Base-by-base conservation (phyloP, 495 filamentous ascomycete species). In the Podospora bellae-mahoneyi region DNA sequence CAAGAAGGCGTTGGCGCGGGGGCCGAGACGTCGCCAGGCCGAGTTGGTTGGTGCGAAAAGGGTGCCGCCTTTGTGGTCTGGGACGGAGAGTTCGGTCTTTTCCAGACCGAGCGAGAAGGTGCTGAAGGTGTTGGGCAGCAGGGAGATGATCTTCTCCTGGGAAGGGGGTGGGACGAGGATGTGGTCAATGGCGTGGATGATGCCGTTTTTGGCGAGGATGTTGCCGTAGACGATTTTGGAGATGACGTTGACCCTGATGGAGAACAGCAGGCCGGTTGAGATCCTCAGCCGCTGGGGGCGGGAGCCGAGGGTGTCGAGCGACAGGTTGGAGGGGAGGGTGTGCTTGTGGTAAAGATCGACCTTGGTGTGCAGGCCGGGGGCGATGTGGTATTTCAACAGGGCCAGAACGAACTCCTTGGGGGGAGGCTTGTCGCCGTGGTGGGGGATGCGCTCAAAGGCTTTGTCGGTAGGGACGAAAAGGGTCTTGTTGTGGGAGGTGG, bases 391-490 rank as follows among this genome's bases (percentile, higher is more conserved):
- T 16, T 82, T 64, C 10, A 95, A 77, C 32, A 92, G 67, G 44
- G 83, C 80, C 74, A 88, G 85, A 68, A 95, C 71, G 64, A 89
- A 76, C 71, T 91, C 88, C 72, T 88, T 87, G 3, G 86, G 83
- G 0, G 85, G 83, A 0, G 64, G 69, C 20, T 68, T 28, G 64
- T 87, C 84, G 68, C 86, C 77, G 55, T 88, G 69, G 6, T 87
- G 68, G 0, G 86, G 88, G 67, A 93, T 83, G 76, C 87, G 87
- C 62, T 89, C 84, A 66, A 95, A 91, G 28, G 91, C 92, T 44
- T 78, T 77, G 77, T 97, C 88, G 3, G 86, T 88, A 2, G 93
- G 92, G 23, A 91, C 89, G 71, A 97, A 95, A 68, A 93, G 75
- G 4, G 93, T 96, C 73, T 89, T 84, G 72, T 95, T 93, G 19